phyloP scores from a whole-genome alignment of 805 yeast genomes.

The Lipomyces spencermartinsiae region DNA sequence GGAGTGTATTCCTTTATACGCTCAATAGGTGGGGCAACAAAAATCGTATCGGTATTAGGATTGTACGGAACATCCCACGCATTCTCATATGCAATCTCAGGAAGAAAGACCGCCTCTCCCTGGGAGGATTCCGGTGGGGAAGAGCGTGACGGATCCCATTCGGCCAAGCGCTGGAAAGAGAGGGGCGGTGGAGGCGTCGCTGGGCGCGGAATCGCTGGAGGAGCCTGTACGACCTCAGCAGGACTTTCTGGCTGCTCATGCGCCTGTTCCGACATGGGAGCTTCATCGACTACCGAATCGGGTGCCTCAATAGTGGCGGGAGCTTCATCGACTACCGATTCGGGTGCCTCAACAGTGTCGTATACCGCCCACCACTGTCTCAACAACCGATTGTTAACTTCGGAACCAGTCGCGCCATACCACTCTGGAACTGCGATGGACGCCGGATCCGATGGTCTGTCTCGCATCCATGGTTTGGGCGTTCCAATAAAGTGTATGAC shows the following conservation, averaged over 20 bases:
- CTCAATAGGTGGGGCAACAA: conserved; percentile 31
- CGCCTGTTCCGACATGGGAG: conserved; percentile 9
- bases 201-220: not conserved
- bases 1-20: conserved; percentile 17
- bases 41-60: conserved; percentile 13
- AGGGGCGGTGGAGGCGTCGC: conserved; percentile 9
- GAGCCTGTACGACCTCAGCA: not conserved
- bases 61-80: conserved; percentile 31
- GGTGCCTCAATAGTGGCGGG: conserved; percentile 1
- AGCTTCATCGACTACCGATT: not conserved
- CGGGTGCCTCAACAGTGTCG: conserved; percentile 1
- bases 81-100: conserved; percentile 27
- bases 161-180: conserved; percentile 20
- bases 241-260: not conserved
- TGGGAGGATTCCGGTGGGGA: conserved; percentile 23
- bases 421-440: conserved; percentile 20
- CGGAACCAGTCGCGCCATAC: conserved; percentile 12
- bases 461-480: conserved; percentile 49
- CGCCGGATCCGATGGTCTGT: conserved; percentile 17
- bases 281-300: not conserved
- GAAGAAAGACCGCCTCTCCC: conserved; percentile 35
- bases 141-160: conserved; percentile 33
- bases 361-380: conserved; percentile 35
- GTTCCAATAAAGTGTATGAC: conserved; percentile 50
- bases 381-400: conserved; percentile 25